phyloP scores from a whole-genome alignment of 108 stramenopile species.

The Cyclostephanos tholiformis region DNA sequence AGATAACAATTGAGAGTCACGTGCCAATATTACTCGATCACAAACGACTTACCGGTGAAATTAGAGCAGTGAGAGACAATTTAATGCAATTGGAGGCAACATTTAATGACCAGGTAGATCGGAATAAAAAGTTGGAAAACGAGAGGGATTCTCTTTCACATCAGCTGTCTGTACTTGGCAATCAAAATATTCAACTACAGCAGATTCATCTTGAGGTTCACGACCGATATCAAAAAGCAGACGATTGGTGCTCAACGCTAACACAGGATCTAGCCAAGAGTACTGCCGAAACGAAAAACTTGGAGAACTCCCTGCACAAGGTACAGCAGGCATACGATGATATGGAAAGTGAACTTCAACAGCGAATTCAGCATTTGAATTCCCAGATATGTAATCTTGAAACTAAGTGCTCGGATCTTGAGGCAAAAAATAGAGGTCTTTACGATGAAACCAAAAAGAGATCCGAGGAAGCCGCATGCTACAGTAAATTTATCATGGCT shows the following conservation, averaged over 20 bases:
- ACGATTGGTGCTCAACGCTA: conserved; percentile 21
- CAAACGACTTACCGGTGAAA: conserved; percentile 30
- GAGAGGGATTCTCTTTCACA: conserved; percentile 13
- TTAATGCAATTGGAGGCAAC: conserved; percentile 6
- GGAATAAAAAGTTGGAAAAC: not conserved
- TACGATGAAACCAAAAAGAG: conserved; percentile 9
- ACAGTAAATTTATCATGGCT: conserved; percentile 19
- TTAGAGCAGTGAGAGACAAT: conserved; percentile 19
- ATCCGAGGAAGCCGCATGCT: conserved; percentile 25
- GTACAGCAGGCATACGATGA: conserved; percentile 36
- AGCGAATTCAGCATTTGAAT: conserved; percentile 10
- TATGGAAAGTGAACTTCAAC: conserved; percentile 19
- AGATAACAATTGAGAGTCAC: conserved; percentile 23
- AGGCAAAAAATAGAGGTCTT: conserved; percentile 10
- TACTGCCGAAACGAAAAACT: conserved; percentile 16
- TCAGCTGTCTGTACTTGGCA: conserved; percentile 8
- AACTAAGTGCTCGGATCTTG: conserved; percentile 18
- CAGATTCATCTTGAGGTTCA: conserved; percentile 4
- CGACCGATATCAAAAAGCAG: conserved; percentile 14
- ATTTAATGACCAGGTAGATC: conserved; percentile 19
- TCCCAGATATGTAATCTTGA: conserved; percentile 25
- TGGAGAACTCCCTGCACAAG: conserved; percentile 16
- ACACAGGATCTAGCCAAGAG: conserved; percentile 19
- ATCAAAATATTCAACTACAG: conserved; percentile 16
- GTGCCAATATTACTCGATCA: conserved; percentile 33